These are phyloP conservation scores for Leishmania aethiopica DNA, from an alignment of 208 protist genomes.

Conservation along the genomic window DNA sequence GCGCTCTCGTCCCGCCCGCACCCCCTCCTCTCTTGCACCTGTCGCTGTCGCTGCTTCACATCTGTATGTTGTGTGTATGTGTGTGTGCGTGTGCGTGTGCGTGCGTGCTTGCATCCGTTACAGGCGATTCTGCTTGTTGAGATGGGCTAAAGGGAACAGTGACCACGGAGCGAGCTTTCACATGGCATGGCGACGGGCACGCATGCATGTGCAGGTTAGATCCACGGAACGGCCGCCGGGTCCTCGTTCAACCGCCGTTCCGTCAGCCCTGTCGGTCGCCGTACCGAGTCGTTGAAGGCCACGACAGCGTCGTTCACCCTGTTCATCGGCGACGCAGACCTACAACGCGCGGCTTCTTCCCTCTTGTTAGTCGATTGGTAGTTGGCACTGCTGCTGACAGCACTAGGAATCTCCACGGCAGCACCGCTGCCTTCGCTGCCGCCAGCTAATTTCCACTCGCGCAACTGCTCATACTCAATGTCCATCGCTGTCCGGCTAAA, in stretches of 20 bases:
- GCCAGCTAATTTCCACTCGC: not conserved
- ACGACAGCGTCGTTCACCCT: conserved; percentile 9
- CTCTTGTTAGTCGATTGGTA: conserved; percentile 6
- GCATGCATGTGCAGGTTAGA: conserved; percentile 14
- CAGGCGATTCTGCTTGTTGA: not conserved
- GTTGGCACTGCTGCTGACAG: not conserved
- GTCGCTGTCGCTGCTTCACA: not conserved
- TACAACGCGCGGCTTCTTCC: conserved; percentile 4
- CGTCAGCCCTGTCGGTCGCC: conserved; percentile 14
- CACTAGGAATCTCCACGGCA: not conserved
- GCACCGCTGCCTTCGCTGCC: not conserved
- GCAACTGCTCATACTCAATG: conserved; percentile 40
- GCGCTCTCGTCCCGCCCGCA: no score
- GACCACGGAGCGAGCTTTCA: not conserved
- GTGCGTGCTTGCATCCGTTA: not conserved
- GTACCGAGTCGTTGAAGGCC: conserved; percentile 8
- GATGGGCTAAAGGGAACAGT: not conserved
- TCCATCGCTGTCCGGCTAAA: conserved; percentile 39
- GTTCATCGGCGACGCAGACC: conserved; percentile 4
- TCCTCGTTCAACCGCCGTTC: conserved; percentile 50
- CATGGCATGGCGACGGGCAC: not conserved
- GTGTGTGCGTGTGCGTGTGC: not conserved
- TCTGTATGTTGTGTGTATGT: not conserved
- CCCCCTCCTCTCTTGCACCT: no score
- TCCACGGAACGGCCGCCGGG: conserved; percentile 41